Evolutionary conservation across 768 basidiomycete species (phyloP).

Genomic region (Agrocybe pediades): DNA sequence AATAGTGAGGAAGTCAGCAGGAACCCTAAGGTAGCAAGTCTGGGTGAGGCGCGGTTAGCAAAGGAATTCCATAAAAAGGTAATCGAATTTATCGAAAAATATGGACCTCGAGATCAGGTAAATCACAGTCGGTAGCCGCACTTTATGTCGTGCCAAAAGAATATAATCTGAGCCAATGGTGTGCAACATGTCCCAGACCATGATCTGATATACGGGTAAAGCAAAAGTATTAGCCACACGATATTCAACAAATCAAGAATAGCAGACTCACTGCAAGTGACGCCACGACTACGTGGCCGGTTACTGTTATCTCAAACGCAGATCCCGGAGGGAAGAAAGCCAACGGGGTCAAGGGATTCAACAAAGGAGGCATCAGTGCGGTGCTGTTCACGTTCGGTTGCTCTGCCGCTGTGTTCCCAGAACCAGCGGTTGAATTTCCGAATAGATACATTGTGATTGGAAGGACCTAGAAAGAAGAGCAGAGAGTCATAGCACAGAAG

Average conservation of each 20-base stretch:
- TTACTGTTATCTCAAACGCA: neutral
- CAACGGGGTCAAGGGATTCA: neutral
- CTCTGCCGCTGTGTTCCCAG: too few relatives aligned
- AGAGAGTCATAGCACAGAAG: too few relatives aligned
- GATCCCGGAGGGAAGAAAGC: neutral
- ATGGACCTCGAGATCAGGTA: constrained; percentile 8
- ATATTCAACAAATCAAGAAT: neutral
- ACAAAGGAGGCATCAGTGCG: neutral
- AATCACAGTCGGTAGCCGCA: neutral
- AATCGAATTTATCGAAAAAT: too few relatives aligned
- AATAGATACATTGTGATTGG: too few relatives aligned
- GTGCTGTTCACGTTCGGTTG: too few relatives aligned
- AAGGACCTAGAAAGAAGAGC: too few relatives aligned
- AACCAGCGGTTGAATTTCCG: too few relatives aligned
- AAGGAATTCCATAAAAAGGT: too few relatives aligned
- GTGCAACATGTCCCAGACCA: constrained; percentile 9
- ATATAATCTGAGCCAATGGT: constrained; percentile 3
- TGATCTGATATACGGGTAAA: neutral
- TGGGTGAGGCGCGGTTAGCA: too few relatives aligned
- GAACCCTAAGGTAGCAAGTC: neutral
- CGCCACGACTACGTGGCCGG: neutral
- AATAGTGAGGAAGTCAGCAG: neutral
- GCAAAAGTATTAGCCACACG: too few relatives aligned
- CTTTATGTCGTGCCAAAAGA: neutral
- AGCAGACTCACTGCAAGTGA: neutral